A percentile compares a stretch with the other conserved stretches of the same genome.
phyloP scores from a whole-genome alignment of 768 basidiomycete genomes.

The Kwoniella europaea region DNA sequence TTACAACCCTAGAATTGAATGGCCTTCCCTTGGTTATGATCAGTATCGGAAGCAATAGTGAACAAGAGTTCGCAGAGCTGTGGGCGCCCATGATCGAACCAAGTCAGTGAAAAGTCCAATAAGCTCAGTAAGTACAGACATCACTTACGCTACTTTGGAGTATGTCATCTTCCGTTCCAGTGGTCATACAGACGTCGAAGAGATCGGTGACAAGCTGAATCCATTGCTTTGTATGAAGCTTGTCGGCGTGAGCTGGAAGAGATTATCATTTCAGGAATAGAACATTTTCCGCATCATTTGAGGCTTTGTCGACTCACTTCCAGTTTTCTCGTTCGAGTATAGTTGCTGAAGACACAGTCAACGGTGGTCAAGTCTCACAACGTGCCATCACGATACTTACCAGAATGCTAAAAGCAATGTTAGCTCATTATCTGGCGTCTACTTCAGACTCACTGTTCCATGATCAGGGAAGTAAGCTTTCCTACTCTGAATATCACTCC shows the following conservation, averaged over 20 bases:
- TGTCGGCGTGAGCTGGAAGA: background rate
- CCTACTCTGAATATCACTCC: background rate
- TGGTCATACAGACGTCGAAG: slow-evolving; percentile 2
- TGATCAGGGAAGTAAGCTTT: too few species aligned
- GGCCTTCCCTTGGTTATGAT: background rate
- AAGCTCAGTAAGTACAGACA: too few species aligned
- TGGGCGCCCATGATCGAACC: background rate
- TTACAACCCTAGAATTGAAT: slow-evolving; percentile 4
- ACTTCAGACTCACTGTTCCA: too few species aligned
- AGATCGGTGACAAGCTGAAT: slow-evolving; percentile 10
- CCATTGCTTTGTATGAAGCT: slow-evolving; percentile 20
- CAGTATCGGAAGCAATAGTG: background rate
- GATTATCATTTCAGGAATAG: too few species aligned
- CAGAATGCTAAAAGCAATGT: too few species aligned
- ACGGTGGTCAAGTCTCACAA: too few species aligned
- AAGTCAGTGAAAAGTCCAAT: too few species aligned
- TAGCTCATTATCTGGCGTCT: too few species aligned
- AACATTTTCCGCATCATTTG: too few species aligned
- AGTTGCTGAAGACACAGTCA: background rate
- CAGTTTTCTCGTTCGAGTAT: too few species aligned
- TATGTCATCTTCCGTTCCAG: background rate
- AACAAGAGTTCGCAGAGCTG: background rate
- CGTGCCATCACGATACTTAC: too few species aligned
- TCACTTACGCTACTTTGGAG: slow-evolving; percentile 9
- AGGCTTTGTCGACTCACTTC: background rate